These are phyloP conservation scores for Aaosphaeria arxii DNA, from an alignment of 2,329 filamentous ascomycete genomes.

Conservation along the genomic window DNA sequence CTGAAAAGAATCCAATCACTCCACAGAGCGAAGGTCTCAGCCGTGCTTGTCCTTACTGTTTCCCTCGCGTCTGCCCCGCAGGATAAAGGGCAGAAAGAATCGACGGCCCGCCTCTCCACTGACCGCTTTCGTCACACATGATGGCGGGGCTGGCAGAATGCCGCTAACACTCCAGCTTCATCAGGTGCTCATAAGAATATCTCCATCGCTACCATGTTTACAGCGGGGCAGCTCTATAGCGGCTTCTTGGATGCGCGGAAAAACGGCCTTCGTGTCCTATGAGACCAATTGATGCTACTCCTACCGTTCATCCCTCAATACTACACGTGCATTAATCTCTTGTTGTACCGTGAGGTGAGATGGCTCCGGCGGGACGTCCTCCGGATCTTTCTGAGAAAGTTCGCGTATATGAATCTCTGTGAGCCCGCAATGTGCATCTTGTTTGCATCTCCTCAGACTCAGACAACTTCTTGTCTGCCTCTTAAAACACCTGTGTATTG, in stretches of 20 bases:
- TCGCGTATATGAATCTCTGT: conserved; percentile 30
- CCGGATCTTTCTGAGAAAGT: conserved; percentile 23
- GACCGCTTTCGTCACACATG: conserved; percentile 28
- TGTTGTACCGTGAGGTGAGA: conserved; percentile 22
- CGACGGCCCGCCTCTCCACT: conserved; percentile 34
- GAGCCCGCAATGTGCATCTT: conserved; percentile 10
- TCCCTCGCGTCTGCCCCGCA: too few relatives aligned
- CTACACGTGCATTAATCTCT: conserved; percentile 19
- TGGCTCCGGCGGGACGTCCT: conserved; percentile 37
- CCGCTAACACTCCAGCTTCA: conserved; percentile 17
- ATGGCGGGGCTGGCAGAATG: conserved; percentile 26
- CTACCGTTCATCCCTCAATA: conserved; percentile 20
- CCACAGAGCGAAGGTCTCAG: too few relatives aligned
- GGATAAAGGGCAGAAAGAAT: conserved; percentile 27
- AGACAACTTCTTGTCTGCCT: background rate
- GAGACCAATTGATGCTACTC: conserved; percentile 11
- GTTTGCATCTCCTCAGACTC: background rate
- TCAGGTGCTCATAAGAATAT: conserved; percentile 14
- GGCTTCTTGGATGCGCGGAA: conserved; percentile 20
- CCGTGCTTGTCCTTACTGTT: too few relatives aligned
- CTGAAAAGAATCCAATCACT: too few relatives aligned
- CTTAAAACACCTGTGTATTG: conserved; percentile 2
- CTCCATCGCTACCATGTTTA: conserved; percentile 3
- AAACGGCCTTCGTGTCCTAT: conserved; percentile 15
- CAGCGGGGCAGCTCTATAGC: conserved; percentile 3